Base-by-base conservation (phyloP, 257 asterid genomes). In the Phtheirospermum japonicum region DNA sequence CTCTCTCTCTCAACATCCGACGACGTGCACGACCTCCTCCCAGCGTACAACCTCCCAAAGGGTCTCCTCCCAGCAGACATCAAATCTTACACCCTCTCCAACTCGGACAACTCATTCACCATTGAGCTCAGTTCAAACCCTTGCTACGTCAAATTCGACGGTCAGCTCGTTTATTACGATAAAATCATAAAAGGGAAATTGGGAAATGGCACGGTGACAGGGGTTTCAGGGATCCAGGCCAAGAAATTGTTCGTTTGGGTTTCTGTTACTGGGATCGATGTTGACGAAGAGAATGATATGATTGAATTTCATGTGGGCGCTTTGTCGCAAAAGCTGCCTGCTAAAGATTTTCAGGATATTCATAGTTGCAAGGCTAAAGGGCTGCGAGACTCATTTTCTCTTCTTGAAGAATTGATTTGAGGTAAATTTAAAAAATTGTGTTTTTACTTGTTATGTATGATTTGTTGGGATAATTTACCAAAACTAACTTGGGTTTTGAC, bases 201-300 rank as follows among this genome's bases (percentile, higher is more conserved):
- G 52, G 52, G 19, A 6, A 17, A 6, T 14, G 94, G 94, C 9
- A 64, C 64, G 43, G 94, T 89, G 0, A 81, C 69, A 0, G 85
- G 62, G 11, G 89, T 89, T 28, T 78, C 88, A 0, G 97, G 97
- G 13, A 84, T 89, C 30, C 92, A 78, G 70, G 94, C 91, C 0
- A 86, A 78, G 74, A 75, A 82, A 56, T 40, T 81, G 32, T 86
- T 86, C 71, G 0, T 87, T 0, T 86, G 95, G 95, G 82, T 89
- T 2, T 59, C 89, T 8, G 85, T 89, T 0, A 72, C 68, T 57
- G 91, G 85, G 33, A 84, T 87, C 61, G 81, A 80, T 6, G 89
- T 85, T 43, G 82, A 78, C 60, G 81, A 67, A 1, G 30, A 36
- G 30, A 66, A 67, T 23, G 75, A 61, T 17, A 32, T 43, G 81